These are phyloP conservation scores for Graphilbum fragrans DNA, from an alignment of 2,329 filamentous ascomycete genomes.

Conservation along the genomic window DNA sequence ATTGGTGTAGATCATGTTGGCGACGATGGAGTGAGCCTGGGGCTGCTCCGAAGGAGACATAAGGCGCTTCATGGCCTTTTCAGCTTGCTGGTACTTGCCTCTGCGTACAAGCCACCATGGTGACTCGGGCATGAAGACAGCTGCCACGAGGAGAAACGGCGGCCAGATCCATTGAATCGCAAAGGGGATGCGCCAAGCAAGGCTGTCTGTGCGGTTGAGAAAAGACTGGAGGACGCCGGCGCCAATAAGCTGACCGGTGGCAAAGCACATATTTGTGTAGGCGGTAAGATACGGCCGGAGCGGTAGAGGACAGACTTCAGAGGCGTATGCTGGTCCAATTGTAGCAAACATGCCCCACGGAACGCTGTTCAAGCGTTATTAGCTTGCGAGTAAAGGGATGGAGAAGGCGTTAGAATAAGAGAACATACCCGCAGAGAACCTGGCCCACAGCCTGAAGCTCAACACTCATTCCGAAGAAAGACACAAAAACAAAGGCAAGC, in stretches of 20 bases:
- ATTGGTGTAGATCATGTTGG: slow-evolving; percentile 46
- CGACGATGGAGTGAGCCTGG: slow-evolving; percentile 33
- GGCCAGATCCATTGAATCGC: slow-evolving; percentile 33
- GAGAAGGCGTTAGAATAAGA: too few species aligned
- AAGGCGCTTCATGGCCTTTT: slow-evolving; percentile 25
- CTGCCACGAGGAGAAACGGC: slow-evolving; percentile 10
- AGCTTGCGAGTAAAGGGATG: too few species aligned
- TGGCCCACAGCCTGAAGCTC: slow-evolving; percentile 34
- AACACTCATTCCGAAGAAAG: slow-evolving; percentile 38
- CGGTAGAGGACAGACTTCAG: slow-evolving; percentile 28
- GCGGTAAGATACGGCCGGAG: slow-evolving; percentile 29
- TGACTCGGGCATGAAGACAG: slow-evolving; percentile 13
- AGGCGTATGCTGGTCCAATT: slow-evolving; percentile 28
- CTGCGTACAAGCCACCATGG: slow-evolving; percentile 32
- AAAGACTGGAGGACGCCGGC: slow-evolving; percentile 14
- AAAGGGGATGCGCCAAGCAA: slow-evolving; percentile 23
- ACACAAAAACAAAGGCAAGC: slow-evolving; percentile 38
- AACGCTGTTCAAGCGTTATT: too few species aligned
- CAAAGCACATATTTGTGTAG: slow-evolving; percentile 32
- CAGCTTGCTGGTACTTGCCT: slow-evolving; percentile 27
- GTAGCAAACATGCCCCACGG: slow-evolving; percentile 34
- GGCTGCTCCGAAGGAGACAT: slow-evolving; percentile 17
- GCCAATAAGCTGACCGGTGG: slow-evolving; percentile 17
- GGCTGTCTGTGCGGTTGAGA: slow-evolving; percentile 8
- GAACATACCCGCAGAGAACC: slow-evolving; percentile 24